Evolutionary conservation across 805 yeast species (phyloP).

Genomic region (Hanseniaspora guilliermondii): DNA sequence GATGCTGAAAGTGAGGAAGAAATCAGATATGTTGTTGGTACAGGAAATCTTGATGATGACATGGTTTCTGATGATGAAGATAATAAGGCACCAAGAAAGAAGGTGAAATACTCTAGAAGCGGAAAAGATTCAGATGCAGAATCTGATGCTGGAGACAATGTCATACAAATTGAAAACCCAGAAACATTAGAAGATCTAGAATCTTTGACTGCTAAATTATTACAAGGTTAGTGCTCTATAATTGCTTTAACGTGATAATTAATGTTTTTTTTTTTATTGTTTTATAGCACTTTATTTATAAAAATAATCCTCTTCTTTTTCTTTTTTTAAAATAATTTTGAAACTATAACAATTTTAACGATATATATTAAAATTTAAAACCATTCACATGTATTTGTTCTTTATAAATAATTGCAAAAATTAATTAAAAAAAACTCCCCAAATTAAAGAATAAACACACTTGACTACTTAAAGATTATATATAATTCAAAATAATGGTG

Average conservation of each 20-base stretch:
- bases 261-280: background rate
- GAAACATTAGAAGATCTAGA: conserved; percentile 88
- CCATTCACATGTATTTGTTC: background rate
- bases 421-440: too few species aligned
- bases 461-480: too few species aligned
- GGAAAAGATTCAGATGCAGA: conserved; percentile 24
- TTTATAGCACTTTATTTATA: background rate
- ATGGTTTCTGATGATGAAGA: conserved; percentile 23
- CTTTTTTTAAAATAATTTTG: too few species aligned
- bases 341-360: too few species aligned
- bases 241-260: background rate
- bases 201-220: conserved; percentile 53
- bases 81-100: conserved; percentile 29
- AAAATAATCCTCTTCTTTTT: background rate
- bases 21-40: conserved; percentile 22
- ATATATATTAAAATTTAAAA: too few species aligned
- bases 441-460: too few species aligned
- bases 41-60: conserved; percentile 29
- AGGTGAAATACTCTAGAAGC: conserved; percentile 25
- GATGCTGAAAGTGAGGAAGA: conserved; percentile 20
- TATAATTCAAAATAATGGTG: too few species aligned
- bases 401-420: background rate
- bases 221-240: conserved; percentile 17
- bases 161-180: conserved; percentile 75
- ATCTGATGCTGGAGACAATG: conserved; percentile 21